phyloP scores from a whole-genome alignment of 495 filamentous ascomycete genomes.

The Trichoderma asperelloides region DNA sequence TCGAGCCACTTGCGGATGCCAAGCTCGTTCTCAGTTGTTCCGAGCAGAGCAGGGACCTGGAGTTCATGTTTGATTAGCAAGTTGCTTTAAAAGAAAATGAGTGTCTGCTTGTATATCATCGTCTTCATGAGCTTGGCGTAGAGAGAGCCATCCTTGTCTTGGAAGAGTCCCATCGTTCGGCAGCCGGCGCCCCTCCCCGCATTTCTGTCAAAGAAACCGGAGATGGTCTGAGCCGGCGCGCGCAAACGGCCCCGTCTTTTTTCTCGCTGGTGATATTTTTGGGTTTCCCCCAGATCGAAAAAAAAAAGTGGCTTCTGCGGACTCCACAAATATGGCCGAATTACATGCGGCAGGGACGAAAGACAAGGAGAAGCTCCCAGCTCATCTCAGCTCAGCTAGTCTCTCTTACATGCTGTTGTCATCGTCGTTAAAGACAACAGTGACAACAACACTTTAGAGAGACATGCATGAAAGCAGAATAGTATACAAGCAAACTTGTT shows the following conservation, averaged over 20 bases:
- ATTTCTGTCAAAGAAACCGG: background rate
- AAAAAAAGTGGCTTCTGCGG: background rate
- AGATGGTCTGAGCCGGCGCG: background rate
- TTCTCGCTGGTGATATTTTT: slow-evolving; percentile 5
- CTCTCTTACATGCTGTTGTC: too few species aligned
- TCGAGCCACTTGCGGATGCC: slow-evolving; percentile 95
- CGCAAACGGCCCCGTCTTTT: background rate
- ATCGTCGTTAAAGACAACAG: too few species aligned
- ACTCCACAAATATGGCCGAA: background rate
- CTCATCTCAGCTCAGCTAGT: too few species aligned
- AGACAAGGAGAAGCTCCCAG: too few species aligned
- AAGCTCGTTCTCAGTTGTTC: slow-evolving; percentile 96
- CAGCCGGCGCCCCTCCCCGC: background rate
- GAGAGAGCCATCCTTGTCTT: too few species aligned
- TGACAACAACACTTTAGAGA: too few species aligned
- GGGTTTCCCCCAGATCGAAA: background rate
- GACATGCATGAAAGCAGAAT: too few species aligned
- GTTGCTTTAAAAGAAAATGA: background rate
- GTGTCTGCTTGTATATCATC: background rate
- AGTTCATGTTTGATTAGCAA: background rate
- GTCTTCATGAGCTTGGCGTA: background rate
- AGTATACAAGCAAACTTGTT: background rate
- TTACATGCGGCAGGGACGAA: too few species aligned
- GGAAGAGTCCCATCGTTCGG: background rate
- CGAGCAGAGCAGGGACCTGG: slow-evolving; percentile 76